Base-by-base conservation (phyloP, 371 early-diverging fungal species). In the Saksenaea oblongispora region DNA sequence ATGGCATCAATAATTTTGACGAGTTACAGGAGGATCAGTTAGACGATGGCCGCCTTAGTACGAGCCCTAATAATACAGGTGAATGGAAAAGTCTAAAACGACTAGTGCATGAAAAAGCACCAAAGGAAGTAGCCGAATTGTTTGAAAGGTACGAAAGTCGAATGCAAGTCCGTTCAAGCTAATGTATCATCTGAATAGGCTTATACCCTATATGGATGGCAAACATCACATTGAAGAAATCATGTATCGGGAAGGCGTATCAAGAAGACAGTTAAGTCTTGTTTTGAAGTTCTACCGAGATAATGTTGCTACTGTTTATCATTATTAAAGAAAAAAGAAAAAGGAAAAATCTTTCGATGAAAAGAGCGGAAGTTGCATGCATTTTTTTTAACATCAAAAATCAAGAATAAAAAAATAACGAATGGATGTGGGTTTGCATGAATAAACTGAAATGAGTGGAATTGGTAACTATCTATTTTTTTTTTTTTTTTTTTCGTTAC, bases 161-260 rank as follows among this genome's bases (percentile, higher is more conserved):
- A 47, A 22, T 47, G 5, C 14, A 5, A n/a, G 42, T 41, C 10
- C 9, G n/a, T 9, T 58, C 26, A n/a, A 34, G 14, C 27, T 7
- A 18, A 61, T 18, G 15, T 24, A 35, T 42, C 42, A 44, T 35
- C 37, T 18, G 41, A 2, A 35, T 58, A 83, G 88, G 35, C 65
- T 92, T 54, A 77, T 84, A n/a, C 85, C 87, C 2, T 95, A 93
- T 62, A 90, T 94, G 74, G 84, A 90, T 70, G 95, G 95, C 2
- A 85, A 87, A 47, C 86, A 88, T 68, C 90, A 89, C 64, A 83
- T 91, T 15, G 93, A 94, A 61, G 95, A 95, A 67, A 93, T 95
- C 58, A 73, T 89, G 62, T 93, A 87, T 61, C 76, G 89, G 9
- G 93, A 94, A 72, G 88, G 85, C 34, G 75, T 92, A 24, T 83